These are phyloP conservation scores for Ceratonia siliqua DNA, from an alignment of 306 rosid species.

Conservation along the genomic window DNA sequence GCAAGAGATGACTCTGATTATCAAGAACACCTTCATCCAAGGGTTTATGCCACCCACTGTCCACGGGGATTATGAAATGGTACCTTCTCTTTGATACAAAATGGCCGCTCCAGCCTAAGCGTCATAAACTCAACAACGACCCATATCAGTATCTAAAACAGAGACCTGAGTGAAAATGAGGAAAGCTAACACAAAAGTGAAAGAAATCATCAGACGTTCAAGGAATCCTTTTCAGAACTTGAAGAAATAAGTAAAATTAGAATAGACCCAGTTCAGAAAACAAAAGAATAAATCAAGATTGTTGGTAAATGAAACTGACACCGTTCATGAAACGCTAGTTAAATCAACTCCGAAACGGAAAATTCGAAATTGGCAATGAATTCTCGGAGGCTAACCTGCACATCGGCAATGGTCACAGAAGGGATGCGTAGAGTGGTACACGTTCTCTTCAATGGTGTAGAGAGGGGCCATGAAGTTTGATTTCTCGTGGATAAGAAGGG, in stretches of 20 bases:
- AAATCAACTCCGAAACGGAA: neutral
- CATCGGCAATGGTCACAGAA: constrained; percentile 82
- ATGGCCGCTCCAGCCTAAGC: constrained; percentile 88
- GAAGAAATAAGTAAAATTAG: neutral
- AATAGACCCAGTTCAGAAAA: constrained; percentile 18
- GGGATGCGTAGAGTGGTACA: constrained; percentile 52
- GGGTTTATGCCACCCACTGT: constrained; percentile 73
- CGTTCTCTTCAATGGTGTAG: constrained; percentile 72
- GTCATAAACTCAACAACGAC: constrained; percentile 17
- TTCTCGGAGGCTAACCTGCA: constrained; percentile 45
- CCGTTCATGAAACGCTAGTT: neutral
- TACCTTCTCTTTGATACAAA: constrained; percentile 75
- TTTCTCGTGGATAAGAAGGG: constrained; percentile 69
- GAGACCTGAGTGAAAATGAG: neutral
- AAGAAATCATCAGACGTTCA: neutral
- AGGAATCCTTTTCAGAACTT: neutral
- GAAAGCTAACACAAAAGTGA: neutral
- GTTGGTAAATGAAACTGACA: neutral
- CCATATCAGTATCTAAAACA: constrained; percentile 10
- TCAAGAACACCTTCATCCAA: constrained; percentile 56
- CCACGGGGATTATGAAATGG: constrained; percentile 74
- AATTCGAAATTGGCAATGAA: neutral
- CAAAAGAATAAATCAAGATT: neutral
- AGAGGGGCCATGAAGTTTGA: constrained; percentile 62
- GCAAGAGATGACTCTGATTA: constrained; percentile 62